These are phyloP conservation scores for Pseudodiploospora longispora DNA, from an alignment of 2,329 filamentous ascomycete genomes.

Conservation along the genomic window DNA sequence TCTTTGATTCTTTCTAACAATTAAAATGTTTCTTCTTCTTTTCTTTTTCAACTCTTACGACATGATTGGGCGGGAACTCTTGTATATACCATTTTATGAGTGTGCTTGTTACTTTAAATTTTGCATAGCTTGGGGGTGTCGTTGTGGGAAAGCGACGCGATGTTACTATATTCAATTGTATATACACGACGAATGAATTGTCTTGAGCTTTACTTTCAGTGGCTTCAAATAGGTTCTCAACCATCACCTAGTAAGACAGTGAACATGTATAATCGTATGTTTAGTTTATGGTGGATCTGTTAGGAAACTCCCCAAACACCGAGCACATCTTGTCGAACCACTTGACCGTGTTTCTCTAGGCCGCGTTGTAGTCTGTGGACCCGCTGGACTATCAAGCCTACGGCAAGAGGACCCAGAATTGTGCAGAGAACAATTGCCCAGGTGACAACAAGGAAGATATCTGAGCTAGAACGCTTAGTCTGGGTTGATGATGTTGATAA, in stretches of 20 bases:
- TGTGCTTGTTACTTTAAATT: neutral
- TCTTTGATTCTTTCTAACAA: too few relatives aligned
- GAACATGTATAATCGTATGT: neutral
- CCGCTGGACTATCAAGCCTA: constrained; percentile 38
- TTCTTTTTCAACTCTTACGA: too few relatives aligned
- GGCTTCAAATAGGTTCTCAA: neutral
- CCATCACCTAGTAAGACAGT: neutral
- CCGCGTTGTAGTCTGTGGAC: constrained; percentile 24
- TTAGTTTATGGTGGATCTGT: neutral
- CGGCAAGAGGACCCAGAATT: constrained; percentile 39
- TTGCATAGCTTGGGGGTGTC: neutral
- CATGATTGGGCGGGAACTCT: too few relatives aligned
- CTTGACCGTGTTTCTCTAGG: neutral
- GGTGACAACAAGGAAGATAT: constrained; percentile 43
- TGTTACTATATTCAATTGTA: too few relatives aligned
- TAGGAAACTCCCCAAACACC: constrained; percentile 5
- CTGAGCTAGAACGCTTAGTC: constrained; percentile 30
- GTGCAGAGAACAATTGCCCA: constrained; percentile 52
- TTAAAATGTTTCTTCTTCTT: too few relatives aligned
- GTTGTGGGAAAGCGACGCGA: too few relatives aligned
- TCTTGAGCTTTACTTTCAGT: neutral
- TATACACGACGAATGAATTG: too few relatives aligned
- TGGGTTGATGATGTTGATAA: constrained; percentile 40
- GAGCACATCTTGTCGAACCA: constrained; percentile 3
- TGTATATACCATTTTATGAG: neutral